Evolutionary conservation across 192 early-diverging fungal species (phyloP), one percentile per base, ranked within the genome.

Genomic region (Dispira simplex): DNA sequence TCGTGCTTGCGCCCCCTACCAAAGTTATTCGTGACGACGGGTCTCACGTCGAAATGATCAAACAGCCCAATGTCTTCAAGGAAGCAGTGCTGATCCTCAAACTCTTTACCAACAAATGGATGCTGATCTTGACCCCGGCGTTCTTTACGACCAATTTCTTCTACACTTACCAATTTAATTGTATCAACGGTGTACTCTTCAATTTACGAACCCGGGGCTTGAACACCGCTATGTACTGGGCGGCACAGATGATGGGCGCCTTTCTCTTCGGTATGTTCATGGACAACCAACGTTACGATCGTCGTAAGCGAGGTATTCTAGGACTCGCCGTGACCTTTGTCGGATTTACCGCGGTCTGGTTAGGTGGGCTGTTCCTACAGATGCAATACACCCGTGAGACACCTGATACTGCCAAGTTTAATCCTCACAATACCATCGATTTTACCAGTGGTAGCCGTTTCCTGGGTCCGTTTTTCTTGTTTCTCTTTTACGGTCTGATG

Each of bases 161-260:
- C 76, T 89, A 88, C 71, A 77, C 83, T 1, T 87, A 87, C 69
- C 85, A 91, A 67, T 86, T 83, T 71, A 68, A 73, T 9, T 75
- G 68, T 21, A 76, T 79, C 65, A 86, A 89, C 63, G 82, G 82
- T 13, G 68, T 69, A 20, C 79, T 83, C 66, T 89, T 88, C 63
- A 84, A 77, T 13, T 44, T 82, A 63, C 84, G 86, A 45, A 83
- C 87, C 23, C 81, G 85, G 63, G 74, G 79, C 8, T 72, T 91
- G 39, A 89, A 91, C 76, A 81, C 83, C 65, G 73, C 85, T 54
- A 64, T 87, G 21, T 91, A 91, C 67, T 91, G 89, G 89, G 68
- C 77, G 9, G 78, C 81, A 56, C 87, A 91, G 68, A 91, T 91
- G 66, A 18, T 76, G 39, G 87, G 84, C 39, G 83, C 82, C 25